phyloP scores from a whole-genome alignment of 2,329 filamentous ascomycete genomes.

The Penicillium sp. region DNA sequence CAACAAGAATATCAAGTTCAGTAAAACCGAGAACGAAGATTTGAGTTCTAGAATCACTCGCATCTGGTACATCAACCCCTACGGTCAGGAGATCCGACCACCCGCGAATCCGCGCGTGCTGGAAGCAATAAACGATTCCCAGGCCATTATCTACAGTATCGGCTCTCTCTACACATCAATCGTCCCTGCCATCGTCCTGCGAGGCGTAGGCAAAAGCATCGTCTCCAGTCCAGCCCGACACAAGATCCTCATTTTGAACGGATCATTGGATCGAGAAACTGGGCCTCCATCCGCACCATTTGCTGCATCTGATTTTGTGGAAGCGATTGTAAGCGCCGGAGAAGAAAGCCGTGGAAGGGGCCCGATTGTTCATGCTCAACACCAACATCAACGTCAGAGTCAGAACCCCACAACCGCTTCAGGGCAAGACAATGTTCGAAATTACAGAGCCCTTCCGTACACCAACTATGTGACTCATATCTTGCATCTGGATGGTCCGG shows the following conservation, averaged over 20 bases:
- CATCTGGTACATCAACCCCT: slow-evolving; percentile 97
- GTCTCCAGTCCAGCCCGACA: slow-evolving; percentile 53
- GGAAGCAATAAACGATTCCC: slow-evolving; percentile 62
- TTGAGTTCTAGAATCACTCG: slow-evolving; percentile 74
- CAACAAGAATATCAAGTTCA: slow-evolving; percentile 78
- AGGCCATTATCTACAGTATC: slow-evolving; percentile 82
- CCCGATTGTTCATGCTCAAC: slow-evolving; percentile 4
- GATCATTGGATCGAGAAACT: slow-evolving; percentile 80
- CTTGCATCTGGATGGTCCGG: slow-evolving; percentile 71
- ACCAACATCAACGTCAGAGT: slow-evolving; percentile 3
- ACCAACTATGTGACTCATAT: slow-evolving; percentile 77
- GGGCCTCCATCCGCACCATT: slow-evolving; percentile 67
- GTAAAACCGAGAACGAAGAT: slow-evolving; percentile 76
- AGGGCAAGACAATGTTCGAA: slow-evolving; percentile 12
- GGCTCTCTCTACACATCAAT: slow-evolving; percentile 92
- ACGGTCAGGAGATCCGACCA: slow-evolving; percentile 91
- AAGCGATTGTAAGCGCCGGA: slow-evolving; percentile 73
- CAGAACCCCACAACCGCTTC: slow-evolving; percentile 6
- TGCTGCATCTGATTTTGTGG: slow-evolving; percentile 76
- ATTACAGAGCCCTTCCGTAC: slow-evolving; percentile 49
- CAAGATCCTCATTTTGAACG: slow-evolving; percentile 84
- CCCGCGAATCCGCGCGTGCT: slow-evolving; percentile 79
- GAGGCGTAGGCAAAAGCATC: slow-evolving; percentile 69
- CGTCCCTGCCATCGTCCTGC: slow-evolving; percentile 76
- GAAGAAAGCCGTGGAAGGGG: slow-evolving; percentile 61